Percentiles rank a stretch among this genome's conserved stretches.
These are phyloP conservation scores for Spatholobus suberectus DNA, from an alignment of 306 rosid species.

Conservation along the genomic window DNA sequence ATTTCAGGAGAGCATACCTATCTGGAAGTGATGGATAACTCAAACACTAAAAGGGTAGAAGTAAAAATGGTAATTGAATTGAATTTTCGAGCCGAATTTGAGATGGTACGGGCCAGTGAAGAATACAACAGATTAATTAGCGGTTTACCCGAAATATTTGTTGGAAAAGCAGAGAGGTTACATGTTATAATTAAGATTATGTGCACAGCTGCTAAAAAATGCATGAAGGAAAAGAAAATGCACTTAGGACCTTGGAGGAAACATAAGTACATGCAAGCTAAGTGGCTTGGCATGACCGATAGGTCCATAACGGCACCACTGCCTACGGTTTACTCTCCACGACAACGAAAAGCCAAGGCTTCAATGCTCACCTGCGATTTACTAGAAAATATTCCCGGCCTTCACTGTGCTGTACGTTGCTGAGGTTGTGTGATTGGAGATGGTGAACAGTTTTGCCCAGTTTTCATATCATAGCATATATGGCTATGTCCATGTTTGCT, in stretches of 20 bases:
- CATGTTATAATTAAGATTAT: conserved; percentile 56
- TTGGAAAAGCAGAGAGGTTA: conserved; percentile 76
- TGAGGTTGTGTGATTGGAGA: conserved; percentile 50
- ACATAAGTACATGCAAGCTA: conserved; percentile 79
- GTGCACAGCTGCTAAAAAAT: conserved; percentile 72
- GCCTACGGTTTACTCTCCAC: conserved; percentile 40
- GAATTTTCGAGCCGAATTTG: conserved; percentile 73
- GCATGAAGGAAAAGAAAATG: conserved; percentile 92
- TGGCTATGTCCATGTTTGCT: background rate
- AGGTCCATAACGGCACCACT: conserved; percentile 41
- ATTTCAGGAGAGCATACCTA: conserved; percentile 74
- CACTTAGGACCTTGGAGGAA: conserved; percentile 90
- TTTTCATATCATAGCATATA: background rate
- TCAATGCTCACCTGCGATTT: conserved; percentile 82
- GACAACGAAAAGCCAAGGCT: conserved; percentile 55
- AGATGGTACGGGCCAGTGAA: conserved; percentile 75
- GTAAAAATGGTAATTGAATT: conserved; percentile 72
- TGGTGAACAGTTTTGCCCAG: background rate
- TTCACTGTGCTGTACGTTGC: conserved; percentile 50
- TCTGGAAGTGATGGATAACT: conserved; percentile 67
- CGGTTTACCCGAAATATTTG: conserved; percentile 66
- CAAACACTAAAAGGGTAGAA: conserved; percentile 51
- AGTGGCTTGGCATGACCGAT: conserved; percentile 74
- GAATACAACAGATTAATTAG: conserved; percentile 64
- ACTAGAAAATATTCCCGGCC: conserved; percentile 45